Evolutionary conservation across 73 alveolate genomes (phyloP).

Genomic region (Paramecium primaurelia): DNA sequence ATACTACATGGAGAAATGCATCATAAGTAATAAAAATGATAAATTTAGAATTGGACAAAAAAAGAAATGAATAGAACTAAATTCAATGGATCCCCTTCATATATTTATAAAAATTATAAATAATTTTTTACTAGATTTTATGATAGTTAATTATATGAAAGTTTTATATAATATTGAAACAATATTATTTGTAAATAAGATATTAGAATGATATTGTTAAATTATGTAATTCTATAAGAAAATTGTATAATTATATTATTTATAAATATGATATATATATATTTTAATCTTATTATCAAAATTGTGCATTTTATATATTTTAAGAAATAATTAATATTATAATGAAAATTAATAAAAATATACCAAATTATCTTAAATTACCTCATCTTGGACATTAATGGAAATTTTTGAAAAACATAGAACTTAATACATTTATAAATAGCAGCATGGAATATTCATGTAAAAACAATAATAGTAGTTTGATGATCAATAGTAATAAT

Average conservation of each 20-base stretch:
- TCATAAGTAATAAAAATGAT: background rate
- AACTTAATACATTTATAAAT: background rate
- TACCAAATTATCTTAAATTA: background rate
- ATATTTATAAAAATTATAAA: background rate
- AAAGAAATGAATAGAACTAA: background rate
- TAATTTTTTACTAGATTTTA: background rate
- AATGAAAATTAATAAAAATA: background rate
- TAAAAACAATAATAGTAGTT: background rate
- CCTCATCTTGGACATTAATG: background rate
- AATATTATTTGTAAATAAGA: background rate
- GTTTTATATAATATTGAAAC: background rate
- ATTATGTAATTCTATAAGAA: background rate
- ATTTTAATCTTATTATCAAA: background rate
- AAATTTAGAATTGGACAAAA: background rate
- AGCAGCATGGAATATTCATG: background rate
- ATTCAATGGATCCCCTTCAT: background rate
- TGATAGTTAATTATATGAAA: conserved; percentile 1
- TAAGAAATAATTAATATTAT: background rate
- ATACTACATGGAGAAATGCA: background rate
- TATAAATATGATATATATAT: background rate
- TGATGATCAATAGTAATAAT: background rate
- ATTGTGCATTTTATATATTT: background rate
- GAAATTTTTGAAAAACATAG: background rate
- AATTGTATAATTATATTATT: background rate
- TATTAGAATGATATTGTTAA: background rate